A percentile compares a stretch with the other conserved stretches of the same genome.
phyloP scores from a whole-genome alignment of 1,139 yeast species.

The Kodamaea suecica region DNA sequence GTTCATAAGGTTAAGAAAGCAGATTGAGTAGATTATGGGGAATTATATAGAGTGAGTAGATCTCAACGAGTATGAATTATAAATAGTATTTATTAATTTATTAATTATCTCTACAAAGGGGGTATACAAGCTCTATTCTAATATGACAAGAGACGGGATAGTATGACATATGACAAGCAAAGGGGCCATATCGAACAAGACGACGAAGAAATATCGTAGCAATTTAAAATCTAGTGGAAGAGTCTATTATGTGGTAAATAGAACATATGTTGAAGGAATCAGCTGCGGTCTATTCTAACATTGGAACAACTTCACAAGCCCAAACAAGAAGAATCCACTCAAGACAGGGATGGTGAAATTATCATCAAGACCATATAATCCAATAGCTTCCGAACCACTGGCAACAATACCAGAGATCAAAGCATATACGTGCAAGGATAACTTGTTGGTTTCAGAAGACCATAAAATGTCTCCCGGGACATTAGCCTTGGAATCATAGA shows the following conservation, averaged over 20 bases:
- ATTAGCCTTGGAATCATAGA: constrained; percentile 45
- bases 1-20: constrained; percentile 14
- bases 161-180: no score
- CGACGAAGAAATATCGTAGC: no score
- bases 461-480: constrained; percentile 57
- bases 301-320: constrained; percentile 39
- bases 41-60: no score
- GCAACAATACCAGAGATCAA: constrained; percentile 75
- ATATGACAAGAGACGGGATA: not conserved
- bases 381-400: constrained; percentile 80
- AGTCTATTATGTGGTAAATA: not conserved
- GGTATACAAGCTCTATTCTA: not conserved
- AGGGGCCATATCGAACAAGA: no score
- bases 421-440: constrained; percentile 53
- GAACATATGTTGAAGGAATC: no score
- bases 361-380: constrained; percentile 75
- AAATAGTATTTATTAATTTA: not conserved
- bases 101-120: not conserved
- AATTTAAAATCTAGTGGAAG: not conserved
- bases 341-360: constrained; percentile 90
- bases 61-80: no score
- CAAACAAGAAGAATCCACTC: constrained; percentile 61
- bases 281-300: no score
- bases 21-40: not conserved
- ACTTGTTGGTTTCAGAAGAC: constrained; percentile 56